A percentile compares a stretch with the other conserved stretches of the same genome.
Evolutionary conservation across 371 early-diverging fungal genomes (phyloP).

Genomic region (Rhizopus arrhizus): DNA sequence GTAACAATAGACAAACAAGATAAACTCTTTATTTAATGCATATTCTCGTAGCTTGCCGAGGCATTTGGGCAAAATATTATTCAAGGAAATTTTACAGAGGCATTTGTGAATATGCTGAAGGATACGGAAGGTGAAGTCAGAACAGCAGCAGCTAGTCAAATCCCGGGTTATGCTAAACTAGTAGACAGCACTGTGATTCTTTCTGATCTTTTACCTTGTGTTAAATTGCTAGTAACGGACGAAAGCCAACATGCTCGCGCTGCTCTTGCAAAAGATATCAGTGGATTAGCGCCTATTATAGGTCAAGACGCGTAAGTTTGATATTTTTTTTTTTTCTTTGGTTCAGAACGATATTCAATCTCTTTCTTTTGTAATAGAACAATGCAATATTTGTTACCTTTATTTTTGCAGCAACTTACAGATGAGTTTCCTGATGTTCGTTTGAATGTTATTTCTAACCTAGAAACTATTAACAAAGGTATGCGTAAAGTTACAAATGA

Average conservation of each 20-base stretch:
- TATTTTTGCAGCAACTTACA: slow-evolving; percentile 93
- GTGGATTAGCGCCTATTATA: slow-evolving; percentile 91
- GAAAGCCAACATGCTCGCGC: slow-evolving; percentile 95
- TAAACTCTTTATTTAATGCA: background rate
- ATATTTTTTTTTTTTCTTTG: background rate
- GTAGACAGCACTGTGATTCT: slow-evolving; percentile 80
- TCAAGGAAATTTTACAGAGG: slow-evolving; percentile 71
- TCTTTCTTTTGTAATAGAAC: slow-evolving; percentile 53
- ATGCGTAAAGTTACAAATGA: background rate
- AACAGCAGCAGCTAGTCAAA: slow-evolving; percentile 86
- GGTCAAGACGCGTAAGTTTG: slow-evolving; percentile 85
- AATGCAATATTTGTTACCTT: slow-evolving; percentile 90
- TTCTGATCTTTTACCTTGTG: slow-evolving; percentile 83
- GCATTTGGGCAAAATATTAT: slow-evolving; percentile 80
- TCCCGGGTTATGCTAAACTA: slow-evolving; percentile 86
- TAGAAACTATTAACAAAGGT: slow-evolving; percentile 92
- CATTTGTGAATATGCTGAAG: slow-evolving; percentile 81
- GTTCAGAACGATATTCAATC: too few relatives aligned
- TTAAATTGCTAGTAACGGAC: slow-evolving; percentile 90
- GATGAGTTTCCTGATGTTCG: slow-evolving; percentile 98
- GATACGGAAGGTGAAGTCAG: slow-evolving; percentile 98
- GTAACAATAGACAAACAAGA: slow-evolving; percentile 40
- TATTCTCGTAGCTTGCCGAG: slow-evolving; percentile 66
- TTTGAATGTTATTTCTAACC: slow-evolving; percentile 95
- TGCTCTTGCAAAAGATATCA: slow-evolving; percentile 93